phyloP scores from a whole-genome alignment of 495 filamentous ascomycete species.

The Beverwykella pulmonaria region DNA sequence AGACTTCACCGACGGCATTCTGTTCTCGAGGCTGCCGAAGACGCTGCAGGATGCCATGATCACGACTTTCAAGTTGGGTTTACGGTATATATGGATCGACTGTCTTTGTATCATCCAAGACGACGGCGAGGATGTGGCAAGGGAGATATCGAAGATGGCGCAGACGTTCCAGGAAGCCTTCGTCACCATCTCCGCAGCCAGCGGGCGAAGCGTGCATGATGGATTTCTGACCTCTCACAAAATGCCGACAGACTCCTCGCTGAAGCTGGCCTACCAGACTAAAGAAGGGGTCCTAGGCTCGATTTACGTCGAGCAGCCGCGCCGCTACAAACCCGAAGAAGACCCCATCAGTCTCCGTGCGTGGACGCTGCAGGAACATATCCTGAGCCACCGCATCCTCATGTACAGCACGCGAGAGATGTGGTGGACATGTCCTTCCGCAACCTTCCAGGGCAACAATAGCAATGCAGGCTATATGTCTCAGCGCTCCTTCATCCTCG shows the following conservation, averaged over 20 bases:
- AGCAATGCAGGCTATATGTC: background rate
- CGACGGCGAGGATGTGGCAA: background rate
- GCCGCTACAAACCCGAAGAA: slow-evolving; percentile 4
- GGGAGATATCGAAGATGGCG: slow-evolving; percentile 15
- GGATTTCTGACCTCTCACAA: slow-evolving; percentile 9
- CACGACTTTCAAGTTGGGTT: background rate
- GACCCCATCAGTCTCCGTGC: slow-evolving; percentile 34
- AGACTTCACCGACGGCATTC: slow-evolving; percentile 21
- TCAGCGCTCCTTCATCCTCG: background rate
- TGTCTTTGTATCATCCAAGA: slow-evolving; percentile 15
- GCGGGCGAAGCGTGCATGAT: slow-evolving; percentile 10
- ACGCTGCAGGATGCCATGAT: slow-evolving; percentile 18
- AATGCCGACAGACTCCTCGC: background rate
- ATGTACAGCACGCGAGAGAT: slow-evolving; percentile 19
- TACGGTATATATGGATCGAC: slow-evolving; percentile 23
- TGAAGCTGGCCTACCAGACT: slow-evolving; percentile 1
- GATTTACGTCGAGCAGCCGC: slow-evolving; percentile 8
- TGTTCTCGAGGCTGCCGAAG: slow-evolving; percentile 2
- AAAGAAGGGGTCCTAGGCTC: background rate
- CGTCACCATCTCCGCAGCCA: slow-evolving; percentile 25
- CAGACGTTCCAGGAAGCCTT: slow-evolving; percentile 19
- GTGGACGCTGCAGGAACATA: slow-evolving; percentile 41
- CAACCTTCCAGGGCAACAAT: background rate
- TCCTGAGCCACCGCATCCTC: slow-evolving; percentile 37
- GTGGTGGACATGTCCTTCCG: slow-evolving; percentile 11